Conservation (phyloP, 2,329 filamentous ascomycete genomes). For the Dothidotthia symphoricarpi region DNA sequence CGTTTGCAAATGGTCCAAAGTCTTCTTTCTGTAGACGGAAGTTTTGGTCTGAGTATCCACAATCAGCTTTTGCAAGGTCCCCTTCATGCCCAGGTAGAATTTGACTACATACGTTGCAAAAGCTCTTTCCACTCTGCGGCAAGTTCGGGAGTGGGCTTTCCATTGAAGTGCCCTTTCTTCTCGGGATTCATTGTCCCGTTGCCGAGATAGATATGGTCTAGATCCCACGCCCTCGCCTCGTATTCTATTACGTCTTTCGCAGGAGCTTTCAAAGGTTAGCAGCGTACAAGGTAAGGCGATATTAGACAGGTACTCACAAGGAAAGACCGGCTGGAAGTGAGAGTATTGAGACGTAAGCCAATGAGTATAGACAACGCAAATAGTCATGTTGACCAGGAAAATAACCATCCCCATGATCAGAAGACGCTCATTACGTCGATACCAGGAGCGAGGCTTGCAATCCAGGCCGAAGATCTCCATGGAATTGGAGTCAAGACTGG, state of each 20-base stretch:
- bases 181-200: constrained; percentile 2
- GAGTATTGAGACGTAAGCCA: constrained; percentile 2
- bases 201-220: constrained; percentile 1
- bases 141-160: not conserved
- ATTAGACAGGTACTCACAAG: not conserved
- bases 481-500: not conserved
- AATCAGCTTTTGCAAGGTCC: no score
- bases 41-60: no score
- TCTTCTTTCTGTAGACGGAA: constrained; percentile 2
- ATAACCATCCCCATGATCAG: constrained; percentile 1
- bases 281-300: not conserved
- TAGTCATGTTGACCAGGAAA: constrained; percentile 2
- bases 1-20: constrained; percentile 1
- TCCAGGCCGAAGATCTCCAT: not conserved
- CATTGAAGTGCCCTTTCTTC: constrained; percentile 1
- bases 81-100: no score
- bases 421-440: constrained; percentile 1
- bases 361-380: constrained; percentile 1
- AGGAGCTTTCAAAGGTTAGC: not conserved
- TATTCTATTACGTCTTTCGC: constrained; percentile 1
- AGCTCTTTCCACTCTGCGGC: constrained; percentile 1
- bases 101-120: no score
- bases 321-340: not conserved
- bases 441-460: not conserved
- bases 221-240: not conserved